Base-by-base conservation (phyloP, 441 rosid genomes). In the Adansonia rubrostipa region DNA sequence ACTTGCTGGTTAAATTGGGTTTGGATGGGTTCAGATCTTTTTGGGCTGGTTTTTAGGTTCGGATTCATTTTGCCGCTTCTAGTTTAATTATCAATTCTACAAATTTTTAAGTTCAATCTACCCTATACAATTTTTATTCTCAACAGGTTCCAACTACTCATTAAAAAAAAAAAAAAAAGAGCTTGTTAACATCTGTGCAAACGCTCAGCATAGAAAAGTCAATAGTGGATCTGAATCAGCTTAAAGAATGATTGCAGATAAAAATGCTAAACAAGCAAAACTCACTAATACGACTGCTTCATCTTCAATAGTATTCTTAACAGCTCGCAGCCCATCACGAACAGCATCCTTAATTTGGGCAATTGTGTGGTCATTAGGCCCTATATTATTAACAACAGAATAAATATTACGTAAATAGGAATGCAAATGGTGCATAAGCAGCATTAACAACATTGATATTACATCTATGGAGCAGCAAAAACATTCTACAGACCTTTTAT, bases 341-440 rank as follows among this genome's bases (percentile, higher is more conserved):
- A 65, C 71, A 42, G 71, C 50, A 65, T 40, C 71, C 50, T 65
- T 65, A 64, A 45, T 96, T 92, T 96, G 98, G 57, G 98, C 97
- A 87, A 94, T 94, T 62, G 98, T 94, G 80, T 96, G 98, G 81
- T 94, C 99, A 76, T 93, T 96, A 62, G 99, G 99, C 75, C 99
- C 99, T 96, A 82, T 45, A 72, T 64, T 54, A 76, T 47, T 54
- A 40, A 44, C 66, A 14, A 76, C 8, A 40, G 17, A 22, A 74
- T 4, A 14, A 77, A 8, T 19, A 72, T 62, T 47, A 61, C n/a
- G 62, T n/a, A 65, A 76, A 47, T 7, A 75, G 0, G 5, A 15
- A 65, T 9, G 17, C 14, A 64, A 63, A 64, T 64, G 69, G 24
- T 40, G 6, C 36, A 3, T n/a, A 76, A n/a, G 77, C 36, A 62